A percentile compares a stretch with the other conserved stretches of the same genome.
phyloP scores from a whole-genome alignment of 768 basidiomycete species.

The Leccinum ochraceum region DNA sequence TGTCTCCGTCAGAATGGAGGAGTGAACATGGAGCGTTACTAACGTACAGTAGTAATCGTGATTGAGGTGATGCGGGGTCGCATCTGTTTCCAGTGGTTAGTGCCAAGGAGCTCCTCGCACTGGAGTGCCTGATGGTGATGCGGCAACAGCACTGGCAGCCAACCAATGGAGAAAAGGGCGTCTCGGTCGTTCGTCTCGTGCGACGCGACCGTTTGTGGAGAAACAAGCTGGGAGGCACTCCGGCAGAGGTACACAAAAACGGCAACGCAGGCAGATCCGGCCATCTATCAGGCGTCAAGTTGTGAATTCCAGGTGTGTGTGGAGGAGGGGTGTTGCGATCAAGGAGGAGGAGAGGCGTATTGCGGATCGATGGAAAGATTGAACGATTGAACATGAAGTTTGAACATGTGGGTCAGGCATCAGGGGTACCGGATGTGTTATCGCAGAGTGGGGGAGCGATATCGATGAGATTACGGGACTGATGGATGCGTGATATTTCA shows the following conservation, averaged over 20 bases:
- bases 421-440: not conserved
- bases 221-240: not conserved
- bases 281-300: conserved; percentile 7
- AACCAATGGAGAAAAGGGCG: conserved; percentile 1
- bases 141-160: not conserved
- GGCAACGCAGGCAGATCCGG: conserved; percentile 7
- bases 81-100: not conserved
- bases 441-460: not conserved
- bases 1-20: conserved; percentile 2
- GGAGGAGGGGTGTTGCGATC: conserved; percentile 12
- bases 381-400: not conserved
- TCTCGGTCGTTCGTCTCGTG: not conserved
- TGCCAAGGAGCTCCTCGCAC: not conserved
- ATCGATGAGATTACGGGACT: conserved; percentile 24
- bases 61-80: not conserved
- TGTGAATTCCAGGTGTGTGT: conserved; percentile 5
- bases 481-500: conserved; percentile 5
- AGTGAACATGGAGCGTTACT: not conserved
- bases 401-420: not conserved
- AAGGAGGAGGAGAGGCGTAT: conserved; percentile 6
- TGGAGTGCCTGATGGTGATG: conserved; percentile 8
- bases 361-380: conserved; percentile 17
- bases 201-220: not conserved
- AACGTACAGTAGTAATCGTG: not conserved
- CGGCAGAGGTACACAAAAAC: conserved; percentile 12